These are phyloP conservation scores for Sarcomyxa edulis DNA, from an alignment of 768 basidiomycete species.

Conservation along the genomic window DNA sequence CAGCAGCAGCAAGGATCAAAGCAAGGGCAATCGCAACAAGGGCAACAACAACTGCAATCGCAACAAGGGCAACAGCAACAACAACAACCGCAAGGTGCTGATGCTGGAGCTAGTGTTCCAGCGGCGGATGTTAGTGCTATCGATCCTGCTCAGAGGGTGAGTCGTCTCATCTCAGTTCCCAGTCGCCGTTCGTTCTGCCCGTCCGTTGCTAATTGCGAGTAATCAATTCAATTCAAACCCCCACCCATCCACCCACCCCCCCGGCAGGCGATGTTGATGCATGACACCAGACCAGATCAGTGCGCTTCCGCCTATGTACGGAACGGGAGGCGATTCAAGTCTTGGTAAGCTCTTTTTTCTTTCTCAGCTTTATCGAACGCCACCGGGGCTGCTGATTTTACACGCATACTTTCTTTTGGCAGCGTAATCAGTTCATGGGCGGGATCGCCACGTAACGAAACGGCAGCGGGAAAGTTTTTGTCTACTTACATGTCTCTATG, in stretches of 20 bases:
- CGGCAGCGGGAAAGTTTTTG: no score
- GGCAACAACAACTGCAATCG: conserved; percentile 20
- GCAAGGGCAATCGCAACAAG: no score
- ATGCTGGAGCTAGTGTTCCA: conserved; percentile 26
- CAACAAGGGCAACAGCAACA: conserved; percentile 21
- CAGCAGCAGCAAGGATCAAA: conserved; percentile 25
- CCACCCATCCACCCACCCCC: no score
- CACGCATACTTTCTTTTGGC: conserved; percentile 6
- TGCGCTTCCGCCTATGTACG: conserved; percentile 62
- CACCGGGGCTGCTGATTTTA: no score
- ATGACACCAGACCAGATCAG: conserved; percentile 86
- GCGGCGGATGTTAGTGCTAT: conserved; percentile 50
- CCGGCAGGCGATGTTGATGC: conserved; percentile 71
- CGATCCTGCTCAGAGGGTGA: conserved; percentile 20
- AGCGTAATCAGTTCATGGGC: conserved; percentile 37
- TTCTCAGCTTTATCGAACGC: not conserved
- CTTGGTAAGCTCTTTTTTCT: conserved; percentile 46
- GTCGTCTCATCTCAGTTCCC: no score
- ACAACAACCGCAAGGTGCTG: conserved; percentile 22
- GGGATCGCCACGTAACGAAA: no score
- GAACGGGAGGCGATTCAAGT: conserved; percentile 79
- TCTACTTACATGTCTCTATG: no score
- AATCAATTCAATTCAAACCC: conserved; percentile 18
- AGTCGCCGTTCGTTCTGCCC: no score
- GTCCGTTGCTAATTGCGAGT: no score